Evolutionary conservation across 768 basidiomycete species (phyloP).

Genomic region (Russula vinacea): DNA sequence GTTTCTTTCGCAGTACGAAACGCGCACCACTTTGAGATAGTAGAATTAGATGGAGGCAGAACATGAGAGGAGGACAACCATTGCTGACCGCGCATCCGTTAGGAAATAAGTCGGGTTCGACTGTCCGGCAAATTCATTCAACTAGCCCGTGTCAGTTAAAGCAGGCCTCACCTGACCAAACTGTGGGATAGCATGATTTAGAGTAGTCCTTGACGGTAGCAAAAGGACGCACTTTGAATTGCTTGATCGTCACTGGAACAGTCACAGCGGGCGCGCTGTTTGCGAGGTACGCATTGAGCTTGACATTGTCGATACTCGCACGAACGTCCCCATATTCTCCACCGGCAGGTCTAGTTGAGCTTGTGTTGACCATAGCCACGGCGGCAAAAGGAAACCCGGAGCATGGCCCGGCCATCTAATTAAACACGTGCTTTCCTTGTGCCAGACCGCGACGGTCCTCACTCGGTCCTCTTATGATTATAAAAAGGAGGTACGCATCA

Average conservation of each 20-base stretch:
- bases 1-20: slow-evolving; percentile 92
- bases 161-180: slow-evolving; percentile 72
- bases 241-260: slow-evolving; percentile 74
- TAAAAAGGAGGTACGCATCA: too few species aligned
- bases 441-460: too few species aligned
- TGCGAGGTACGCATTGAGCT: slow-evolving; percentile 64
- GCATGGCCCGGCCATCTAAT: background rate
- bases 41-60: slow-evolving; percentile 2
- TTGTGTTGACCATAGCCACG: slow-evolving; percentile 27
- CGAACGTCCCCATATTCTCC: slow-evolving; percentile 75
- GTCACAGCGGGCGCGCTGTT: slow-evolving; percentile 52
- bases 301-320: slow-evolving; percentile 61
- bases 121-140: slow-evolving; percentile 39
- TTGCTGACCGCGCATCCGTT: slow-evolving; percentile 63
- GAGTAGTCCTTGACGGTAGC: background rate
- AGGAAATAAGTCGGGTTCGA: slow-evolving; percentile 97
- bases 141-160: background rate
- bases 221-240: slow-evolving; percentile 72
- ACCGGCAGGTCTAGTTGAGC: slow-evolving; percentile 50
- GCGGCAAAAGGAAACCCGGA: background rate
- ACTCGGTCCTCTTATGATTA: too few species aligned
- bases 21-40: slow-evolving; percentile 42
- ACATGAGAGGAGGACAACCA: background rate
- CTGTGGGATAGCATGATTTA: slow-evolving; percentile 39
- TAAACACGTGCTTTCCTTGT: too few species aligned